A percentile compares a stretch with the other conserved stretches of the same genome.
Conservation (phyloP, 306 rosid genomes). For the Castanea crenata region DNA sequence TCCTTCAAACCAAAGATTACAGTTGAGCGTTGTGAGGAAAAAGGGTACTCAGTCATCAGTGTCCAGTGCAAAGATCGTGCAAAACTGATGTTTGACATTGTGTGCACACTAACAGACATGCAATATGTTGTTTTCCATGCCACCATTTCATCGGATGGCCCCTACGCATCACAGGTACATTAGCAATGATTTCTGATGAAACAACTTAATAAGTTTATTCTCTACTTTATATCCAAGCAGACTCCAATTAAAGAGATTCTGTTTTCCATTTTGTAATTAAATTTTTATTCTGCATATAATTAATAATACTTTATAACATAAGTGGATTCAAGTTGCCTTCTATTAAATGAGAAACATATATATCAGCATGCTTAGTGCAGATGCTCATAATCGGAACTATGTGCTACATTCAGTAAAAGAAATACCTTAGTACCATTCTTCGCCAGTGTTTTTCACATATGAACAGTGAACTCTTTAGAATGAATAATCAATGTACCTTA, state of each 20-base stretch:
- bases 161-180: constrained; percentile 76
- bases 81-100: constrained; percentile 82
- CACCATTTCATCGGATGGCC: constrained; percentile 63
- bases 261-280: background rate
- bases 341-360: background rate
- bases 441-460: background rate
- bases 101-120: constrained; percentile 87
- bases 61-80: constrained; percentile 79
- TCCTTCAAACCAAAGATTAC: constrained; percentile 63
- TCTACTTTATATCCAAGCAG: background rate
- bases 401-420: background rate
- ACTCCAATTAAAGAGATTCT: background rate
- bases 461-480: background rate
- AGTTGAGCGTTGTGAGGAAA: constrained; percentile 69
- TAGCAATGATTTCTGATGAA: background rate
- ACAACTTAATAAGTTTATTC: background rate
- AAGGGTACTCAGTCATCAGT: constrained; percentile 67
- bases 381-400: background rate
- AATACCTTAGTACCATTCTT: background rate
- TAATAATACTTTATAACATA: background rate
- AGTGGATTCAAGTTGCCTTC: background rate
- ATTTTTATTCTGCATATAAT: background rate
- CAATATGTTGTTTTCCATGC: constrained; percentile 88
- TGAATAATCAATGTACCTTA: background rate
- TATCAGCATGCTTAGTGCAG: background rate